A percentile compares a stretch with the other conserved stretches of the same genome.
Evolutionary conservation across 371 early-diverging fungal species (phyloP).

Genomic region (Mortierella sp.): DNA sequence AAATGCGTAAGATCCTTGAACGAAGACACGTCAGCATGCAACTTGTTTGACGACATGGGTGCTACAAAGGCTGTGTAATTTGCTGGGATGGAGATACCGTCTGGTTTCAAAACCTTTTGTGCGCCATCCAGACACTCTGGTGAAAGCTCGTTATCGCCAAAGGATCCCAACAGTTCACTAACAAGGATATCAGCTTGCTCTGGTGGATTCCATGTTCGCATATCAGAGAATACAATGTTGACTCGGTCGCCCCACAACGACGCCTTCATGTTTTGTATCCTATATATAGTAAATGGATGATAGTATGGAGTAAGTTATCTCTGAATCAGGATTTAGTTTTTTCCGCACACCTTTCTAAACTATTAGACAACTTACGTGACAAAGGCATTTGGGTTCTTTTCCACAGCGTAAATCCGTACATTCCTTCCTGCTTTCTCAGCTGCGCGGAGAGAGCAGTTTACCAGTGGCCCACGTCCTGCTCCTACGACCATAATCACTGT

Average conservation of each 20-base stretch:
- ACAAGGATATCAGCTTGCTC: constrained; percentile 91
- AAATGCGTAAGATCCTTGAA: constrained; percentile 75
- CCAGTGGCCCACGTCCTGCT: constrained; percentile 85
- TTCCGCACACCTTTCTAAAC: not conserved
- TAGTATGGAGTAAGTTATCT: not conserved
- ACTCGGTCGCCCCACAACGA: constrained; percentile 87
- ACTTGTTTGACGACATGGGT: constrained; percentile 88
- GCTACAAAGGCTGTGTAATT: constrained; percentile 86
- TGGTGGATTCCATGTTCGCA: constrained; percentile 88
- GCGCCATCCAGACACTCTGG: constrained; percentile 98
- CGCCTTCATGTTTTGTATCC: constrained; percentile 82
- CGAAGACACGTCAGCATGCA: constrained; percentile 74
- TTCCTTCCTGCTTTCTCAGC: constrained; percentile 73
- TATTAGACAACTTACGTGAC: constrained; percentile 74
- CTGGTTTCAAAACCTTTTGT: constrained; percentile 83
- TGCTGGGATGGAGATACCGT: constrained; percentile 92
- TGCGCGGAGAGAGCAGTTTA: constrained; percentile 86
- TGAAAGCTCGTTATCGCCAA: constrained; percentile 97
- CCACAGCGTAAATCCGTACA: constrained; percentile 86
- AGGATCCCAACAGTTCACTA: constrained; percentile 93
- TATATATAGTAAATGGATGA: constrained; percentile 34
- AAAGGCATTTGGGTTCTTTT: constrained; percentile 96
- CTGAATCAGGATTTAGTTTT: not conserved
- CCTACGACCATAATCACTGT: constrained; percentile 91
- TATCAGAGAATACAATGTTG: constrained; percentile 87